Percentiles rank a stretch among this genome's conserved stretches.
Conservation (phyloP, 2,329 filamentous ascomycete species). For the Talaromyces sp. region DNA sequence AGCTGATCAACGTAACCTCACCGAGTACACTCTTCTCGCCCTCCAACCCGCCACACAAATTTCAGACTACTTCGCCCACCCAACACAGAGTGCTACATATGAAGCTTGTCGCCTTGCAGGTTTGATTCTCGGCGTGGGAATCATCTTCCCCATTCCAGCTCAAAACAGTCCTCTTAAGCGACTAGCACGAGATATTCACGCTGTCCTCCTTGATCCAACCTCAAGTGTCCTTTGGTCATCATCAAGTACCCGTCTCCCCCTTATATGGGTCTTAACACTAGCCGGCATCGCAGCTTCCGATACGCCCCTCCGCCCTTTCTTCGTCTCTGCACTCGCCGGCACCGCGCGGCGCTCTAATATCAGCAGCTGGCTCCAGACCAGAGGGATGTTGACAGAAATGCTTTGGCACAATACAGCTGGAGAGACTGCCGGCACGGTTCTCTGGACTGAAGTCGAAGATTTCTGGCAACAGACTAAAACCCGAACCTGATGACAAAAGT, state of each 20-base stretch:
- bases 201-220: constrained; percentile 26
- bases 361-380: constrained; percentile 30
- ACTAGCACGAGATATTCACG: constrained; percentile 32
- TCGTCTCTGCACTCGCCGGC: constrained; percentile 29
- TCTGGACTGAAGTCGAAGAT: constrained; percentile 31
- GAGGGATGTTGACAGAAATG: constrained; percentile 27
- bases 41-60: constrained; percentile 32
- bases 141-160: constrained; percentile 44
- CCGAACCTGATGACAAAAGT: not conserved
- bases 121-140: constrained; percentile 41
- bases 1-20: constrained; percentile 43
- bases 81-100: constrained; percentile 31
- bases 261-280: constrained; percentile 42
- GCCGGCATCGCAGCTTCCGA: constrained; percentile 43
- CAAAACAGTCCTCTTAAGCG: constrained; percentile 39
- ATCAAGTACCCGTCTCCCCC: constrained; percentile 22
- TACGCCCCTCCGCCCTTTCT: constrained; percentile 37
- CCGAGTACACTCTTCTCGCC: constrained; percentile 40
- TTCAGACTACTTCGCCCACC: constrained; percentile 17
- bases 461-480: not conserved
- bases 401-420: constrained; percentile 42
- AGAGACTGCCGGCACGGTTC: constrained; percentile 29
- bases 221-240: constrained; percentile 30
- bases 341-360: constrained; percentile 24
- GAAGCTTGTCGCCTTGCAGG: constrained; percentile 40